Evolutionary conservation across 768 basidiomycete genomes (phyloP), one percentile per base, ranked within the genome.

Genomic region (Tylopilus vinaceipallidus): DNA sequence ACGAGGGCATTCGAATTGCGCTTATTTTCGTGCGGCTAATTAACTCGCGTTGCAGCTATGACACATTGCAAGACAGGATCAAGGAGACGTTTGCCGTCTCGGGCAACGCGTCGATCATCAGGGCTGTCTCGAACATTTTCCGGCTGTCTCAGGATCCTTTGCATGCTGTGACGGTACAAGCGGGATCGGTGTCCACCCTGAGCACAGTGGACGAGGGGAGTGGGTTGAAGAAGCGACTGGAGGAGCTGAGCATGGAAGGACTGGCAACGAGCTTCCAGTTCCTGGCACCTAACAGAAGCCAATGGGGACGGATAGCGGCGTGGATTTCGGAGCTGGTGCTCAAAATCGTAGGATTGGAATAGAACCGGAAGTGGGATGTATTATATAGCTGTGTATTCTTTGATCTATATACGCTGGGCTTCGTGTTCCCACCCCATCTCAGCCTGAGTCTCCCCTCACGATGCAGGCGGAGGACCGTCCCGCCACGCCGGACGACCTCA

Each of bases 241-340:
- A 90, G 49, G 84, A 87, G 35, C 63, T 85, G 45, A 73, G 74
- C 24, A 89, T 92, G 88, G 78, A 79, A 52, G 89, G 89, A 7
- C 71, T 93, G 2, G 80, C 81, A n/a, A 83, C 75, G 54, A 83
- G 74, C 59, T 86, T 88, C 73, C 75, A 79, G 52, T 92, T 92
- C 71, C 66, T 89, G 29, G 75, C 83, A 3, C 70, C 78, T 16
- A 70, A 73, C 47, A 75, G 77, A 40, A 75, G 74, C 16, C 75
- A 78, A 22, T 82, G 80, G 52, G 77, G 80, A 43, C 81, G 77
- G 59, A 79, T 89, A 73, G 77, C 88, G 52, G 79, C 82, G 47
- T 91, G 86, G 86, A 88, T 90, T 50, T 83, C 86, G 27, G 77
- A 78, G 60, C 67, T 83, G 54, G 75, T 83, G 23, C 64, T 69